phyloP scores from a whole-genome alignment of 768 basidiomycete genomes.

The Lactarius hatsudake region DNA sequence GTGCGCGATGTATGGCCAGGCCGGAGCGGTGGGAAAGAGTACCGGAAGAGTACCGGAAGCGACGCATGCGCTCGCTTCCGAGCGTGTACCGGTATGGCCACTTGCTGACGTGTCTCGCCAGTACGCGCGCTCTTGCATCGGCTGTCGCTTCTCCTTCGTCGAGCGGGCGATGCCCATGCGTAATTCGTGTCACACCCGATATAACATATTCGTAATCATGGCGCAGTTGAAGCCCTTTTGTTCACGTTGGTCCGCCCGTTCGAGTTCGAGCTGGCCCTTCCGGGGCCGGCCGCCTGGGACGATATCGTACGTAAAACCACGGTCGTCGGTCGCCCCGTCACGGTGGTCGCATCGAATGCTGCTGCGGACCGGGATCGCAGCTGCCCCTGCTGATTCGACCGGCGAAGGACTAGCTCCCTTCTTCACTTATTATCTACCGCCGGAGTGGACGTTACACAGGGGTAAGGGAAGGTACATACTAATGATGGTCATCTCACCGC shows the following conservation, averaged over 20 bases:
- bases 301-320: slow-evolving; percentile 16
- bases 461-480: not conserved
- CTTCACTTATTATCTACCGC: not conserved
- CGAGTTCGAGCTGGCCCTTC: slow-evolving; percentile 26
- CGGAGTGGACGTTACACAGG: not conserved
- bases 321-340: slow-evolving; percentile 23
- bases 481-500: too few relatives aligned
- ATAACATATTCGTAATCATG: not conserved
- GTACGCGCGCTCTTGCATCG: slow-evolving; percentile 33
- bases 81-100: slow-evolving; percentile 5
- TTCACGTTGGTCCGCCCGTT: slow-evolving; percentile 30
- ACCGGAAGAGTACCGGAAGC: slow-evolving; percentile 11
- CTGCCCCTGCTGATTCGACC: slow-evolving; percentile 23
- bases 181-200: not conserved
- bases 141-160: slow-evolving; percentile 29
- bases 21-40: slow-evolving; percentile 26
- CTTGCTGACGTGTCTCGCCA: slow-evolving; percentile 33
- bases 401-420: not conserved
- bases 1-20: not conserved
- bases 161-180: slow-evolving; percentile 23
- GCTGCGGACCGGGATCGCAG: slow-evolving; percentile 21
- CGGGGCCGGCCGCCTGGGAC: not conserved
- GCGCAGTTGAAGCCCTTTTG: slow-evolving; percentile 30
- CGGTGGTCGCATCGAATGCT: slow-evolving; percentile 9
- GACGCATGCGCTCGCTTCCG: slow-evolving; percentile 14